phyloP scores from a whole-genome alignment of 2,329 filamentous ascomycete genomes.

The Lachnellula hyalina region DNA sequence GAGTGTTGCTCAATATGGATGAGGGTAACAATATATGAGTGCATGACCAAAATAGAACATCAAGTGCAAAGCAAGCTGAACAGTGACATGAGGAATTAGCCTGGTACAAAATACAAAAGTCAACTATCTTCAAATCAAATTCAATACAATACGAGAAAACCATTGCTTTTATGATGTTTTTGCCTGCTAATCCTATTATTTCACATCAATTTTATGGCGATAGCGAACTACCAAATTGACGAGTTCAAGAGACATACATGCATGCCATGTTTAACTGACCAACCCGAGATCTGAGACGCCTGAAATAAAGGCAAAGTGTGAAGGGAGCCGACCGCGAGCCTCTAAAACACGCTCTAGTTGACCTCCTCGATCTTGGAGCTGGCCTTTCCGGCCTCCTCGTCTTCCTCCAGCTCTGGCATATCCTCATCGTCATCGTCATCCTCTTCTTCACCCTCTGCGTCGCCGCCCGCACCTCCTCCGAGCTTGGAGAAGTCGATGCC shows the following conservation, averaged over 20 bases:
- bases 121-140: too few relatives aligned
- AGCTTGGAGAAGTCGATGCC: slow-evolving; percentile 95
- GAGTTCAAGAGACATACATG: slow-evolving; percentile 4
- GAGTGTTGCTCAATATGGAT: too few relatives aligned
- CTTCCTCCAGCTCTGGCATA: slow-evolving; percentile 72
- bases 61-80: too few relatives aligned
- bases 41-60: too few relatives aligned
- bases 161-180: too few relatives aligned
- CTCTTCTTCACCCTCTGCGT: slow-evolving; percentile 31
- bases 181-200: too few relatives aligned
- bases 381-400: slow-evolving; percentile 37
- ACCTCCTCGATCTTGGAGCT: slow-evolving; percentile 38
- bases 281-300: slow-evolving; percentile 8
- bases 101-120: too few relatives aligned
- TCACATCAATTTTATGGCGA: too few relatives aligned
- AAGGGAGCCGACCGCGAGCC: slow-evolving; percentile 12
- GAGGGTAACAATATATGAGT: too few relatives aligned
- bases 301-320: slow-evolving; percentile 9
- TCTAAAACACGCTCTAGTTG: slow-evolving; percentile 19
- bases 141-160: too few relatives aligned
- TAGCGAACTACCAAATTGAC: not conserved
- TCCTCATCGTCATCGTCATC: slow-evolving; percentile 62
- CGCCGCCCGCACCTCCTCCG: slow-evolving; percentile 47
- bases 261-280: slow-evolving; percentile 5
- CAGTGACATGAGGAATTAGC: too few relatives aligned